These are phyloP conservation scores for Aspergillus udagawae DNA, from an alignment of 2,329 filamentous ascomycete species.

Conservation along the genomic window DNA sequence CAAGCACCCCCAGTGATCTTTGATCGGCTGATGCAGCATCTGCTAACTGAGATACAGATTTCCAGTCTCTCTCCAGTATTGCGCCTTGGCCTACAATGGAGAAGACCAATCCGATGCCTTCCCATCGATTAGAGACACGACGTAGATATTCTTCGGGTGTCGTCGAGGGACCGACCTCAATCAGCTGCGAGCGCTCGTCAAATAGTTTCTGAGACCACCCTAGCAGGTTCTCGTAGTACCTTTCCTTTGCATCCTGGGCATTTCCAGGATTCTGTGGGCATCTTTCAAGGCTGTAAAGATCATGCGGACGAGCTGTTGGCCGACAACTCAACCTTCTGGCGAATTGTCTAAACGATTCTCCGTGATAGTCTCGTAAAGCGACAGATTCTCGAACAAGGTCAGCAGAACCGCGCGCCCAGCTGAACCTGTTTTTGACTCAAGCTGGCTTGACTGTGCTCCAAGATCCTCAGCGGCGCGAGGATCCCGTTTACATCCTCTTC, in stretches of 20 bases:
- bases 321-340: constrained; percentile 18
- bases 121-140: constrained; percentile 17
- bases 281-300: constrained; percentile 16
- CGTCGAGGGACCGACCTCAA: constrained; percentile 14
- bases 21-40: constrained; percentile 8
- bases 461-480: not conserved
- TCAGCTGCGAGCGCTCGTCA: constrained; percentile 11
- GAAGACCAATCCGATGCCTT: constrained; percentile 21
- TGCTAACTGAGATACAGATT: constrained; percentile 1
- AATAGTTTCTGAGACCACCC: constrained; percentile 17
- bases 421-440: constrained; percentile 14
- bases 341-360: constrained; percentile 13
- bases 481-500: constrained; percentile 1
- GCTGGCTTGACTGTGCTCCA: not conserved
- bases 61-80: constrained; percentile 8
- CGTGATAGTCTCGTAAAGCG: constrained; percentile 14
- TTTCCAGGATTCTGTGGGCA: constrained; percentile 8
- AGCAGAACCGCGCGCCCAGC: constrained; percentile 20
- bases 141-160: constrained; percentile 18
- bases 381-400: constrained; percentile 17
- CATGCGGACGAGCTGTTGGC: constrained; percentile 14
- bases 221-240: constrained; percentile 3
- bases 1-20: constrained; percentile 5
- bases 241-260: constrained; percentile 8
- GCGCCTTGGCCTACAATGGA: constrained; percentile 13